phyloP scores from a whole-genome alignment of 768 basidiomycete genomes.

The Trametes elegans region DNA sequence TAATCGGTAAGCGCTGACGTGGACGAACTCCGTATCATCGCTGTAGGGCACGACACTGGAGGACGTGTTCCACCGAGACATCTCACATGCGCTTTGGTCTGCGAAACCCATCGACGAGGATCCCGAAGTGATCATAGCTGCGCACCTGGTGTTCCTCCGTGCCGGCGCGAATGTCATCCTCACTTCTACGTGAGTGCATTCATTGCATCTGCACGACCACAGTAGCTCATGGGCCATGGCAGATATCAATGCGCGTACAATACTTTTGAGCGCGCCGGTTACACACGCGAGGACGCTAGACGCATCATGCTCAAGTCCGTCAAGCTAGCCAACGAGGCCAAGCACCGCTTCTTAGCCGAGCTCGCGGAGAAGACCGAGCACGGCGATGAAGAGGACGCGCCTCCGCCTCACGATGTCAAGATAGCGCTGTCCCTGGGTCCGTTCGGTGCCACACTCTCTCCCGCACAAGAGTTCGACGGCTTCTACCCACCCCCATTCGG shows the following conservation, averaged over 20 bases:
- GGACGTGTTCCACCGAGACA: conserved; percentile 43
- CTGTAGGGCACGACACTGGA: conserved; percentile 63
- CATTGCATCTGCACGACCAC: too few species aligned
- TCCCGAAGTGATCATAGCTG: conserved; percentile 50
- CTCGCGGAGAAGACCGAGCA: not conserved
- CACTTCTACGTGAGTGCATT: conserved; percentile 58
- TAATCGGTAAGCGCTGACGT: not conserved
- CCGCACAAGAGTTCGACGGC: conserved; percentile 73
- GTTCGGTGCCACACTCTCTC: conserved; percentile 63
- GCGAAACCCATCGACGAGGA: conserved; percentile 55
- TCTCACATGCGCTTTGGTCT: conserved; percentile 70
- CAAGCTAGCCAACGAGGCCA: conserved; percentile 48
- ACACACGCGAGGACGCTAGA: conserved; percentile 41
- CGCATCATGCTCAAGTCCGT: conserved; percentile 54
- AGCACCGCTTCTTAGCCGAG: conserved; percentile 32
- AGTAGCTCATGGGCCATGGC: not conserved
- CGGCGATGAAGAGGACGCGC: conserved; percentile 8
- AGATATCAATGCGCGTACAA: conserved; percentile 68
- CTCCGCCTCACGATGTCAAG: conserved; percentile 28
- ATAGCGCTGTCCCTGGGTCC: conserved; percentile 75
- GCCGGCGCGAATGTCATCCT: conserved; percentile 67
- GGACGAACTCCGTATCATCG: not conserved
- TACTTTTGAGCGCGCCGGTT: conserved; percentile 53
- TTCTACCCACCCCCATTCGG: conserved; percentile 77
- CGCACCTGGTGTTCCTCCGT: conserved; percentile 60